phyloP scores from a whole-genome alignment of 2,329 filamentous ascomycete genomes.

The Plectosphaerella sp. region DNA sequence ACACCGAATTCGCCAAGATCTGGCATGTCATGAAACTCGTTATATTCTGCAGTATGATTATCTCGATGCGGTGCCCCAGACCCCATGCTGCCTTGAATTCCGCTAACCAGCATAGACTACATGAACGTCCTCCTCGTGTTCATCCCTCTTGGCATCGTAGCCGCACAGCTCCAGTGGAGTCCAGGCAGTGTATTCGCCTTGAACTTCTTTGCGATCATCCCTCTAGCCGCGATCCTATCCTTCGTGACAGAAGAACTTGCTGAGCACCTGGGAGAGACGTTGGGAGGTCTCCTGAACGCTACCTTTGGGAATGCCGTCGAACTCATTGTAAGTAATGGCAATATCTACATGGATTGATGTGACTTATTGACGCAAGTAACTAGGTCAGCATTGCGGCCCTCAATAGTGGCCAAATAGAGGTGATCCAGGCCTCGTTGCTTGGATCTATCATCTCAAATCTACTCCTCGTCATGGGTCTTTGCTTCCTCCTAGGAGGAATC shows the following conservation, averaged over 20 bases:
- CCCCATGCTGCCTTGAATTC: constrained; percentile 3
- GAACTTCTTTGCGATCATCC: constrained; percentile 79
- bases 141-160: constrained; percentile 68
- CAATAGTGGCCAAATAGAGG: constrained; percentile 78
- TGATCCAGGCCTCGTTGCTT: constrained; percentile 97
- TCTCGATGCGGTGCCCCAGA: not conserved
- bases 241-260: constrained; percentile 78
- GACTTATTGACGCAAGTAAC: too few species aligned
- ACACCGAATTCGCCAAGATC: constrained; percentile 27
- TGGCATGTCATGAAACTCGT: constrained; percentile 56
- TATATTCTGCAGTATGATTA: constrained; percentile 51
- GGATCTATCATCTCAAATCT: constrained; percentile 94
- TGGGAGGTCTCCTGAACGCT: constrained; percentile 71
- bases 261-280: constrained; percentile 64
- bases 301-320: constrained; percentile 80
- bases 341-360: too few species aligned
- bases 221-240: constrained; percentile 67
- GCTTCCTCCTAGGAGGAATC: constrained; percentile 72
- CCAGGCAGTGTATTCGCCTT: constrained; percentile 67
- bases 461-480: constrained; percentile 78
- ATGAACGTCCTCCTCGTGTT: constrained; percentile 69
- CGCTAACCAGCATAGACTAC: constrained; percentile 35
- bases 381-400: constrained; percentile 81
- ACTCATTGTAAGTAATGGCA: constrained; percentile 48
- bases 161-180: constrained; percentile 58